Conservation (phyloP, 1,139 yeast genomes). For the Debaryomyces sp. region DNA sequence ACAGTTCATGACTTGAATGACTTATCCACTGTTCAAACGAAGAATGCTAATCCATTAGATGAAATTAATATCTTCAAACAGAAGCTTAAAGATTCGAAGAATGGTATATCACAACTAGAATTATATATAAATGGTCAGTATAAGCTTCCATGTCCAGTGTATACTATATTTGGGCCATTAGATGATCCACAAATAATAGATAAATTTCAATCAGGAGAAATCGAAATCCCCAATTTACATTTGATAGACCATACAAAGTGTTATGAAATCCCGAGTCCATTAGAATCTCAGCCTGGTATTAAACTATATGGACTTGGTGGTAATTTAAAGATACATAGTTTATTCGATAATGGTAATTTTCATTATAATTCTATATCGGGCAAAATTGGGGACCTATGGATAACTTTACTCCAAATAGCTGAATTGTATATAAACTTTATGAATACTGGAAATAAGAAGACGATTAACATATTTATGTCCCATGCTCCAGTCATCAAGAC, state of each 20-base stretch:
- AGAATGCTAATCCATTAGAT: slow-evolving; percentile 12
- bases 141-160: slow-evolving; percentile 63
- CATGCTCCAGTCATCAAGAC: slow-evolving; percentile 70
- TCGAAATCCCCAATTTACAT: slow-evolving; percentile 56
- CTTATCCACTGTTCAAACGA: slow-evolving; percentile 41
- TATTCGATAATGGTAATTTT: slow-evolving; percentile 66
- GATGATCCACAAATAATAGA: slow-evolving; percentile 72
- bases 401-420: slow-evolving; percentile 71
- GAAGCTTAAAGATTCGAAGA: slow-evolving; percentile 28
- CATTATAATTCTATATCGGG: slow-evolving; percentile 40
- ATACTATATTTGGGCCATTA: slow-evolving; percentile 73
- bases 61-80: slow-evolving; percentile 38
- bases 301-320: slow-evolving; percentile 76
- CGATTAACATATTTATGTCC: slow-evolving; percentile 63
- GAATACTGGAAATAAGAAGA: slow-evolving; percentile 22
- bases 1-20: slow-evolving; percentile 50
- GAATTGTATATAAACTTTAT: slow-evolving; percentile 37
- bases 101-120: slow-evolving; percentile 57
- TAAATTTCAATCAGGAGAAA: slow-evolving; percentile 57
- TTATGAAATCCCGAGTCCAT: slow-evolving; percentile 38
- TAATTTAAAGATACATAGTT: slow-evolving; percentile 62
- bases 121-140: slow-evolving; percentile 51
- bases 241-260: slow-evolving; percentile 61
- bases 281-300: slow-evolving; percentile 45
- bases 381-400: slow-evolving; percentile 76